Evolutionary conservation across 495 filamentous ascomycete species (phyloP).

Genomic region (Rhypophila decipiens): DNA sequence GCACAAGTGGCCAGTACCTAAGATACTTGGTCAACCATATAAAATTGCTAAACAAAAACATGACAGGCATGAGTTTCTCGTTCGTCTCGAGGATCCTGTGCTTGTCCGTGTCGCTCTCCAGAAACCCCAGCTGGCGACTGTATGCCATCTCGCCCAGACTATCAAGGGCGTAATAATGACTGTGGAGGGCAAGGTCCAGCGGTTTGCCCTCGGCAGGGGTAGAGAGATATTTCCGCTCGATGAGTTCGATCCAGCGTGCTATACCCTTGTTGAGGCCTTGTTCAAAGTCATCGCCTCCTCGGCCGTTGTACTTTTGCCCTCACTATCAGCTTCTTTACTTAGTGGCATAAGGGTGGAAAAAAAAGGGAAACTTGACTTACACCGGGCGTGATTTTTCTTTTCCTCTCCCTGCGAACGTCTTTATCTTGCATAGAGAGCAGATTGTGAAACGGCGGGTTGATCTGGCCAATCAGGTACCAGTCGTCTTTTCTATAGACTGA

Average conservation of each 20-base stretch:
- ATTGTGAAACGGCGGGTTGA: conserved; percentile 35
- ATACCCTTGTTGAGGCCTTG: conserved; percentile 41
- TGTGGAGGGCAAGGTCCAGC: conserved; percentile 47
- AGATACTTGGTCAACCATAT: conserved; percentile 50
- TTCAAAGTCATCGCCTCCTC: conserved; percentile 42
- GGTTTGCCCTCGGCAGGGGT: conserved; percentile 36
- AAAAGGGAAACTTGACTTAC: conserved; percentile 3
- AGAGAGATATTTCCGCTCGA: conserved; percentile 44
- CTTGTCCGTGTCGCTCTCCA: conserved; percentile 52
- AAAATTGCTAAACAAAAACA: conserved; percentile 44
- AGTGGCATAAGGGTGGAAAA: too few relatives aligned
- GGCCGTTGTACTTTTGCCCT: conserved; percentile 22
- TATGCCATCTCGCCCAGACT: conserved; percentile 60
- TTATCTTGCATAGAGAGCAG: conserved; percentile 26
- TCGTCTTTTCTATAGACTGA: conserved; percentile 31
- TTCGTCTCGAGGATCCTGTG: conserved; percentile 48
- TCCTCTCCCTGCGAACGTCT: conserved; percentile 19
- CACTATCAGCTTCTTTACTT: too few relatives aligned
- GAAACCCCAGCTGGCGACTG: conserved; percentile 55
- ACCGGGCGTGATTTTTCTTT: conserved; percentile 24
- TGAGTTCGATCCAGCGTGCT: conserved; percentile 30
- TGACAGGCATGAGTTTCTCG: conserved; percentile 41
- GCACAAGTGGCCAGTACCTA: conserved; percentile 20
- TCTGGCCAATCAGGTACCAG: conserved; percentile 37
- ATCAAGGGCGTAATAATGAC: conserved; percentile 52